phyloP scores from a whole-genome alignment of 495 filamentous ascomycete species.

The Penicillium cinerascens region DNA sequence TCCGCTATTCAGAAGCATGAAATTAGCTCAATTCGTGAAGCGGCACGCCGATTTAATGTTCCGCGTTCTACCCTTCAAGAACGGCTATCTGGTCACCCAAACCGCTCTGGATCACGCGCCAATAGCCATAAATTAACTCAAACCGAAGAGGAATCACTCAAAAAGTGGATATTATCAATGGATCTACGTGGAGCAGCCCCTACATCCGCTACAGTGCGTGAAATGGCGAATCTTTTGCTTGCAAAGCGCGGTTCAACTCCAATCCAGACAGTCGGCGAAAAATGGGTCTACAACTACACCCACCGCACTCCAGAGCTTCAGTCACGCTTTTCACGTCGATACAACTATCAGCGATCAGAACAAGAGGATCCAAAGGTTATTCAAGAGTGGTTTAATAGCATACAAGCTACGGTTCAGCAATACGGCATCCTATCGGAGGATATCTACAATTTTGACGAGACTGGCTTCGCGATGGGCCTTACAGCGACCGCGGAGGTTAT shows the following conservation, averaged over 20 bases:
- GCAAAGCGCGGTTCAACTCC: neutral
- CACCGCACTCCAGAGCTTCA: conserved; percentile 25
- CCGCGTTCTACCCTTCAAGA: neutral
- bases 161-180: conserved; percentile 28
- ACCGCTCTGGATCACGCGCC: neutral
- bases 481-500: conserved; percentile 28
- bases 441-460: conserved; percentile 35
- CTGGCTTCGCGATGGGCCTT: conserved; percentile 39
- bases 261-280: conserved; percentile 1
- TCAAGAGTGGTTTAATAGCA: conserved; percentile 31
- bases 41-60: neutral
- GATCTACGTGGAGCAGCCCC: conserved; percentile 11
- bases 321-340: conserved; percentile 24
- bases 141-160: conserved; percentile 28
- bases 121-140: conserved; percentile 20
- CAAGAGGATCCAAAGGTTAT: conserved; percentile 35
- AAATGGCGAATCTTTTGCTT: neutral
- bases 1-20: conserved; percentile 3
- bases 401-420: conserved; percentile 18
- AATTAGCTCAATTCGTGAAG: neutral
- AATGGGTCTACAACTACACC: conserved; percentile 26
- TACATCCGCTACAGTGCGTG: conserved; percentile 4
- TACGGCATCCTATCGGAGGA: neutral
- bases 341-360: conserved; percentile 31
- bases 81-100: neutral